Evolutionary conservation across 1,284 basidiomycete species (phyloP), one percentile per base, ranked within the genome.

Genomic region (Dichomitus squalens): DNA sequence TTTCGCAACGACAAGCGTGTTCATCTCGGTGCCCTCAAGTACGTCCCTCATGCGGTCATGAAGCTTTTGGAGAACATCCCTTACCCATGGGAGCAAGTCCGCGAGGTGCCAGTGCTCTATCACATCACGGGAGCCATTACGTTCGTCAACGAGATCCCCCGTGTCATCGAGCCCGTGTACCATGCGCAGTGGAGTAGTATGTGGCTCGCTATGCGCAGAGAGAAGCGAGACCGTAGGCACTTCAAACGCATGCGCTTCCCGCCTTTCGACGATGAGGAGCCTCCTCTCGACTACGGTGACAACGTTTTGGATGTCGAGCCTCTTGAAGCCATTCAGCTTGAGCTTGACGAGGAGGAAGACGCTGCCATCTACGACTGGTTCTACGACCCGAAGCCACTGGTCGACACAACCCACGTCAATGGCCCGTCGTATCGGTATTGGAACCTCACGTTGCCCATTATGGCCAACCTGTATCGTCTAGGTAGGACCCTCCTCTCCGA

Each of bases 181-280:
- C 97, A 99, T 72, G 96, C 97, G 0, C 97, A 99, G 70, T 99
- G 97, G 97, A 96, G 95, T 68, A 93, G 94, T 4, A 99, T 99
- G 97, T 99, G 97, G 97, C 82, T 99, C 36, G 96, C 97, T 20
- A 99, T 99, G 97, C 85, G 97, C 65, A 82, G 97, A 65, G 97
- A 99, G 79, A 99, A 99, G 82, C 88, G 97, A 58, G 97, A 99
- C 74, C 92, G 97, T 70, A 83, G 97, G 53, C 97, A 99, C 74
- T 99, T 99, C 80, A 99, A 99, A 80, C 93, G 97, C 52, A 99
- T 99, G 96, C 89, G 97, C n/a, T 99, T 99, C 79, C 97, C 97
- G 35, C 97, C 97, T 0, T 99, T 99, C 70, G 97, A 99, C 69
- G 97, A 99, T 70, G 97, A 99, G 76, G 97, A 99, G 72, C 97